Evolutionary conservation across 1,284 basidiomycete species (phyloP).

Genomic region (Rugosomyces carneus): DNA sequence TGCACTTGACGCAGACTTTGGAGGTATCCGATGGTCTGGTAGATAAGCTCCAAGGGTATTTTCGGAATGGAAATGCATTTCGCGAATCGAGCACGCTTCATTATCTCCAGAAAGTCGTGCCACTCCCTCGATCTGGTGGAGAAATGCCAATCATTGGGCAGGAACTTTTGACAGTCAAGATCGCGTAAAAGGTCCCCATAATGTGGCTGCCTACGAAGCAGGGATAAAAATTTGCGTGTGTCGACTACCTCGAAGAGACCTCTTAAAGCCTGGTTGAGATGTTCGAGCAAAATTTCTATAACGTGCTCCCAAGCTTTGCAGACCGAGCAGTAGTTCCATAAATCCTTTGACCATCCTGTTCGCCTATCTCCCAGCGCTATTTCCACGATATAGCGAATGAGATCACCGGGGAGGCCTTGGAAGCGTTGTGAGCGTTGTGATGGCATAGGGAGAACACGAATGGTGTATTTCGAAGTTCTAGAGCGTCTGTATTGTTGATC

Average conservation of each 20-base stretch:
- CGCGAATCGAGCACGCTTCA: not conserved
- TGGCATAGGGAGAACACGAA: no score
- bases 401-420: no score
- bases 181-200: not conserved
- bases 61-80: not conserved
- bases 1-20: no score
- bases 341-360: no score
- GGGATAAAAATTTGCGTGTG: not conserved
- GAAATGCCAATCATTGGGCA: not conserved
- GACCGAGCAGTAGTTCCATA: no score
- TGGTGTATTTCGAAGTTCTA: no score
- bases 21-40: not conserved
- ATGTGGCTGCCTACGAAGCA: not conserved
- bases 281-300: not conserved
- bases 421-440: no score
- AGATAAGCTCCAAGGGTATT: not conserved
- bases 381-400: no score
- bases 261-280: not conserved
- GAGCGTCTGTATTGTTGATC: no score
- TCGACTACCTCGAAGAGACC: not conserved
- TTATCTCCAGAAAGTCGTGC: not conserved
- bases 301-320: slow-evolving; percentile 1
- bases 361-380: no score
- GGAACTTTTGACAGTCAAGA: no score
- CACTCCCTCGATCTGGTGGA: not conserved